These are phyloP conservation scores for Fusarium compactum DNA, from an alignment of 2,329 filamentous ascomycete species.

Conservation along the genomic window DNA sequence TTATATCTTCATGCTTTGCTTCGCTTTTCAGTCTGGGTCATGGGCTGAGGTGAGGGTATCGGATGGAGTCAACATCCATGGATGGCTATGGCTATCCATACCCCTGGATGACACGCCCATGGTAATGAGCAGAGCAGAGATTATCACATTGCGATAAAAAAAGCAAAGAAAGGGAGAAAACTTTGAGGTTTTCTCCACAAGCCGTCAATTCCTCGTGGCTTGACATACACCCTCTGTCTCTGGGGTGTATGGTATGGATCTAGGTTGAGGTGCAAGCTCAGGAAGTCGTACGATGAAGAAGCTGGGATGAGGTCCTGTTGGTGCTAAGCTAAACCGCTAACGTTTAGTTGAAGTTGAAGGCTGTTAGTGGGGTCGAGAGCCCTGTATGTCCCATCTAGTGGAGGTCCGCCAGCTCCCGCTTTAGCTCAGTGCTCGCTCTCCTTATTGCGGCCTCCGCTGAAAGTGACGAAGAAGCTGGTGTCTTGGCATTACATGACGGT, in stretches of 20 bases:
- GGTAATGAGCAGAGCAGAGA: slow-evolving; percentile 25
- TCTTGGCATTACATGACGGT: slow-evolving; percentile 5
- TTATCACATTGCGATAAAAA: slow-evolving; percentile 7
- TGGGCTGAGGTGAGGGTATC: slow-evolving; percentile 17
- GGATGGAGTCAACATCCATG: slow-evolving; percentile 2
- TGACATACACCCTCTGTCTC: neutral
- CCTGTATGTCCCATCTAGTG: neutral
- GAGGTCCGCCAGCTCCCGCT: neutral
- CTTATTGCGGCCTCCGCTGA: slow-evolving; percentile 8
- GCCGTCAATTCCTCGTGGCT: slow-evolving; percentile 46
- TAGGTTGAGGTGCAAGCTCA: neutral
- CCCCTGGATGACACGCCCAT: slow-evolving; percentile 23
- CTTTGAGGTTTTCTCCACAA: slow-evolving; percentile 42
- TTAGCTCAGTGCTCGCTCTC: slow-evolving; percentile 10
- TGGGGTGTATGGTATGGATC: slow-evolving; percentile 13
- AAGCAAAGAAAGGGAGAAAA: slow-evolving; percentile 28
- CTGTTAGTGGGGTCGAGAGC: slow-evolving; percentile 24
- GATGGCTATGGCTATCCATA: neutral
- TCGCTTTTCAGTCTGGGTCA: neutral
- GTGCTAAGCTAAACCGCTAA: slow-evolving; percentile 1
- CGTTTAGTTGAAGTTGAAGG: neutral
- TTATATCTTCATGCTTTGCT: slow-evolving; percentile 40
- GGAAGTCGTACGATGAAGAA: slow-evolving; percentile 7
- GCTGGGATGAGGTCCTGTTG: slow-evolving; percentile 1
- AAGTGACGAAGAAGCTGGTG: neutral